Conservation (phyloP, 768 basidiomycete genomes). For the Rossbeevera mucosa region DNA sequence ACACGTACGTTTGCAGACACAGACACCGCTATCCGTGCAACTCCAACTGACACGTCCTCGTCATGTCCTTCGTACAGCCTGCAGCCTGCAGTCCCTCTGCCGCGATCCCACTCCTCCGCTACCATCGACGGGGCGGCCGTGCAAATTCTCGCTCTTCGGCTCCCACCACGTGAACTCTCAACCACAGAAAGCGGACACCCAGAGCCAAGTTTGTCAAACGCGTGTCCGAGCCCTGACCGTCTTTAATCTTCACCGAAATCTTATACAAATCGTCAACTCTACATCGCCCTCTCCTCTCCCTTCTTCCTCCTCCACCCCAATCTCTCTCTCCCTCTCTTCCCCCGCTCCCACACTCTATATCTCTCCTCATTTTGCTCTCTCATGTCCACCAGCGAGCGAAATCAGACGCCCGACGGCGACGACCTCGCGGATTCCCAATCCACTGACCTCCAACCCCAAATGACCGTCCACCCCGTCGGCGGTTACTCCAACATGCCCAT, state of each 20-base stretch:
- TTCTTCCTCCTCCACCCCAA: conserved; percentile 17
- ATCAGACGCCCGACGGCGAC: conserved; percentile 39
- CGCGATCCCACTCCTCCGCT: conserved; percentile 16
- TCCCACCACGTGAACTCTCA: conserved; percentile 33
- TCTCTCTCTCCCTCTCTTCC: conserved; percentile 26
- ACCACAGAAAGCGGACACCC: conserved; percentile 26
- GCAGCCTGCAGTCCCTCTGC: conserved; percentile 2
- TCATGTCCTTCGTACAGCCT: conserved; percentile 19
- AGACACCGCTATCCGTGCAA: conserved; percentile 13
- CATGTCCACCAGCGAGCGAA: conserved; percentile 38
- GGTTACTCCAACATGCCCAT: conserved; percentile 51
- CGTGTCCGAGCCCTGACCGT: conserved; percentile 32
- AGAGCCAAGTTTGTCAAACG: conserved; percentile 34
- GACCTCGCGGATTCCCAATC: conserved; percentile 33
- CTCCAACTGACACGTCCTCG: conserved; percentile 22
- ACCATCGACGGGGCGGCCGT: conserved; percentile 12
- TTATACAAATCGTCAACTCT: conserved; percentile 27
- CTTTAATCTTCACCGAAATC: conserved; percentile 34
- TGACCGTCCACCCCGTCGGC: conserved; percentile 48
- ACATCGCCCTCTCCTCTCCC: conserved; percentile 14
- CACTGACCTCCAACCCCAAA: conserved; percentile 40
- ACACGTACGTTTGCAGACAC: conserved; percentile 25
- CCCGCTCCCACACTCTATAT: conserved; percentile 28
- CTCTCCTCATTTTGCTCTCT: conserved; percentile 20
- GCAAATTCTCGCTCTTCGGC: conserved; percentile 27